Conservation (phyloP, 176 grass and related monocot species). For the Oryza glumipatula region DNA sequence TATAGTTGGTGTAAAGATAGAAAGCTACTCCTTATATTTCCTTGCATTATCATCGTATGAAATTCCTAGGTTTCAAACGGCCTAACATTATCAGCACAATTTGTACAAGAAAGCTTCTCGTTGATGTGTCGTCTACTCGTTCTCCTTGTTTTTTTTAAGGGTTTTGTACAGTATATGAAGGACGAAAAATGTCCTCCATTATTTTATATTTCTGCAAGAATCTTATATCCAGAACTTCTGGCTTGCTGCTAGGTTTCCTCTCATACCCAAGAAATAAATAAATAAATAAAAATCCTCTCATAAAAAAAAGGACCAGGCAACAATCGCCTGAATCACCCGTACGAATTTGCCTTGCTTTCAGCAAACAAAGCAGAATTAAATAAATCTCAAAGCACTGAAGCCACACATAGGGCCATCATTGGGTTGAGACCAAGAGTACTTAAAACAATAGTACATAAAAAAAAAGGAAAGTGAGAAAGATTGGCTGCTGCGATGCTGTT, state of each 20-base stretch:
- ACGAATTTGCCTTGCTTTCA: constrained; percentile 22
- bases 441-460: no score
- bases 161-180: no score
- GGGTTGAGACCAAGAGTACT: not conserved
- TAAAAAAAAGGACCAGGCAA: not conserved
- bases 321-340: not conserved
- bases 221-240: not conserved
- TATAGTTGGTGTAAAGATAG: no score
- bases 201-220: not conserved
- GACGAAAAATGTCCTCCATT: not conserved
- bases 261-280: not conserved
- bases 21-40: no score
- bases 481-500: constrained; percentile 18
- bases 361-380: constrained; percentile 6
- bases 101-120: no score
- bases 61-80: not conserved
- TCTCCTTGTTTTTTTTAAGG: no score
- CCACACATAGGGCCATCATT: constrained; percentile 16
- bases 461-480: not conserved
- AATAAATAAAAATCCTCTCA: no score
- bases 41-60: not conserved
- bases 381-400: constrained; percentile 29
- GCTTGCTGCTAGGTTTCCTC: not conserved
- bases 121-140: no score
- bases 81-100: not conserved